phyloP scores from a whole-genome alignment of 352 stramenopile species.

The Discostella stelligera region DNA sequence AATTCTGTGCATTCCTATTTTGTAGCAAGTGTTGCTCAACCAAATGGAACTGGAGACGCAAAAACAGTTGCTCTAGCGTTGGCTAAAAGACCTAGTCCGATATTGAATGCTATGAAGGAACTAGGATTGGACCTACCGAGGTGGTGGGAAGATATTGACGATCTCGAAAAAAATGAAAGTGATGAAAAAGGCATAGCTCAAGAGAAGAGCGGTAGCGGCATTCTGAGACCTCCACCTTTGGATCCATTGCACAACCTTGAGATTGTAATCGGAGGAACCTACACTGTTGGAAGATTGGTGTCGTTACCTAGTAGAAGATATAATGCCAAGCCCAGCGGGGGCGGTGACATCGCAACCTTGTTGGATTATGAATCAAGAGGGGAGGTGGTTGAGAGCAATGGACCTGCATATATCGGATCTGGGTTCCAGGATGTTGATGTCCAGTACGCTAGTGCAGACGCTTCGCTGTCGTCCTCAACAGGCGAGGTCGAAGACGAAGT shows the following conservation, averaged over 20 bases:
- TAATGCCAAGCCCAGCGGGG: conserved; percentile 7
- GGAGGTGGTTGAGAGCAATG: conserved; percentile 21
- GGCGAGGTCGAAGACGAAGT: not conserved
- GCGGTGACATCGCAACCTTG: conserved; percentile 19
- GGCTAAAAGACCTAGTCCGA: conserved; percentile 52
- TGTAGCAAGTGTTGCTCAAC: conserved; percentile 56
- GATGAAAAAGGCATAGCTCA: conserved; percentile 12
- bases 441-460: not conserved
- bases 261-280: conserved; percentile 66
- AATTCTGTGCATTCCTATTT: not conserved
- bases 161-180: conserved; percentile 6
- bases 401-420: conserved; percentile 20
- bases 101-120: conserved; percentile 68
- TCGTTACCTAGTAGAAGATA: conserved; percentile 56
- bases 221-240: conserved; percentile 58
- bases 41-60: conserved; percentile 57
- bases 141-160: conserved; percentile 35
- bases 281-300: conserved; percentile 61
- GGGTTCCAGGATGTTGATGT: conserved; percentile 12
- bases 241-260: conserved; percentile 76
- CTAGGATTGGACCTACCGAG: conserved; percentile 56
- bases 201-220: conserved; percentile 40
- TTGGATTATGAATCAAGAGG: conserved; percentile 48
- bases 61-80: conserved; percentile 61
- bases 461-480: not conserved